Conservation (phyloP, 768 basidiomycete species). For the Sporobolomyces pararoseus region DNA sequence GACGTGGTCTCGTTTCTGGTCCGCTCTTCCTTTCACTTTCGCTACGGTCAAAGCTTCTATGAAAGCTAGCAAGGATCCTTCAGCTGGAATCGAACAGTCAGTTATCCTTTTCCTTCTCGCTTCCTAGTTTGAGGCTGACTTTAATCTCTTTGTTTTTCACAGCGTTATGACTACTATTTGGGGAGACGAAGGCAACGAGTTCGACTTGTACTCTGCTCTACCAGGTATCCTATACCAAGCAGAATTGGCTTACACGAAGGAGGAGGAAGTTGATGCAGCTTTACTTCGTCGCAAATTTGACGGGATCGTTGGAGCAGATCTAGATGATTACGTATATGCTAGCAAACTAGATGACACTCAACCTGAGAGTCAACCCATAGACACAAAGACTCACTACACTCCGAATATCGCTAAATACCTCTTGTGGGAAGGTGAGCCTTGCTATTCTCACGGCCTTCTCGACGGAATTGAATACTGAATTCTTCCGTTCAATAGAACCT, state of each 20-base stretch:
- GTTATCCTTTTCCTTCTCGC: slow-evolving; percentile 1
- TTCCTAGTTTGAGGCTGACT: background rate
- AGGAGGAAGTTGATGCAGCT: slow-evolving; percentile 40
- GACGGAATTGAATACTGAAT: background rate
- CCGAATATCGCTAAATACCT: slow-evolving; percentile 42
- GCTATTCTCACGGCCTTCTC: background rate
- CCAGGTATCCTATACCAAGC: slow-evolving; percentile 41
- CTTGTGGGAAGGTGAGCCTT: slow-evolving; percentile 42
- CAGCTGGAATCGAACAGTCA: slow-evolving; percentile 32
- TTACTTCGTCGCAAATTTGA: slow-evolving; percentile 43
- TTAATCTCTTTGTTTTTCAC: background rate
- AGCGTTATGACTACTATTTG: slow-evolving; percentile 39
- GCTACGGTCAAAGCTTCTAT: slow-evolving; percentile 41
- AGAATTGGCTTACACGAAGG: slow-evolving; percentile 31
- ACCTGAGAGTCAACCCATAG: slow-evolving; percentile 41
- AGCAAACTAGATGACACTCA: slow-evolving; percentile 44
- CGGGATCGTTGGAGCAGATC: slow-evolving; percentile 39
- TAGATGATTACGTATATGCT: slow-evolving; percentile 43
- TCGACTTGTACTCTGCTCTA: slow-evolving; percentile 35
- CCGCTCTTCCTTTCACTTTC: slow-evolving; percentile 43
- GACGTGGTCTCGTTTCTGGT: slow-evolving; percentile 44
- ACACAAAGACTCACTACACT: slow-evolving; percentile 34
- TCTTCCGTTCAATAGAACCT: slow-evolving; percentile 32
- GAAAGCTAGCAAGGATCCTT: slow-evolving; percentile 39
- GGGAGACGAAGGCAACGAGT: slow-evolving; percentile 46